Evolutionary conservation across 2,329 filamentous ascomycete genomes (phyloP).

Genomic region (Grosmannia clavigera): DNA sequence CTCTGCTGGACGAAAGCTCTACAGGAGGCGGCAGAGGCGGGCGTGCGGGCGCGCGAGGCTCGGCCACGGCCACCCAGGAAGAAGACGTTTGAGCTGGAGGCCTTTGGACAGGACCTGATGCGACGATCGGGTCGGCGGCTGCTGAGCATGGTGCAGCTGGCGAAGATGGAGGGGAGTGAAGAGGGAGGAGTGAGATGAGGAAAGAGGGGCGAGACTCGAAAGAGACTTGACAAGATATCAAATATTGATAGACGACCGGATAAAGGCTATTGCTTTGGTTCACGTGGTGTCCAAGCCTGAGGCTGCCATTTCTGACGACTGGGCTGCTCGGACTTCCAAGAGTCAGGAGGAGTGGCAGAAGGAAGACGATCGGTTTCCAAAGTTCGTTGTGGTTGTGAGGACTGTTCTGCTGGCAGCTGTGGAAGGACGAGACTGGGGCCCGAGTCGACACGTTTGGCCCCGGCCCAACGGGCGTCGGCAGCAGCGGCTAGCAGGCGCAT

Average conservation of each 20-base stretch:
- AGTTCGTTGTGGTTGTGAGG: neutral
- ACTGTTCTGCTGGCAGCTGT: neutral
- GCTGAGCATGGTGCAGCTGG: slow-evolving; percentile 23
- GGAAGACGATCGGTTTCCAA: neutral
- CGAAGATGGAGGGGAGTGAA: slow-evolving; percentile 15
- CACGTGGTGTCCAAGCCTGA: slow-evolving; percentile 36
- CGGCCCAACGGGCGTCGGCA: slow-evolving; percentile 51
- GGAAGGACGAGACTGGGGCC: neutral
- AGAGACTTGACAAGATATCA: no score
- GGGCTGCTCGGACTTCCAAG: slow-evolving; percentile 37
- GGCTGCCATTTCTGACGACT: slow-evolving; percentile 56
- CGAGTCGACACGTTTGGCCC: slow-evolving; percentile 29
- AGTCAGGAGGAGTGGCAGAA: slow-evolving; percentile 24
- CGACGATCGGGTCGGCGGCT: slow-evolving; percentile 32
- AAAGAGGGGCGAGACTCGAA: no score
- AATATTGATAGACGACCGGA: neutral
- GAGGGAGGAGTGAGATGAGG: no score
- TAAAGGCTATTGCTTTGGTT: slow-evolving; percentile 19
- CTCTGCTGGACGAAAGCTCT: slow-evolving; percentile 25
- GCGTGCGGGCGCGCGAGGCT: slow-evolving; percentile 34
- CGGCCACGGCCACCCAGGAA: slow-evolving; percentile 31
- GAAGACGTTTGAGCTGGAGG: slow-evolving; percentile 20
- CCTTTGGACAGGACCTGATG: slow-evolving; percentile 29
- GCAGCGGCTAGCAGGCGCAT: slow-evolving; percentile 45
- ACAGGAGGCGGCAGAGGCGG: slow-evolving; percentile 27